Conservation (phyloP, 2,329 filamentous ascomycete genomes). For the Chrysoporthe cubensis region DNA sequence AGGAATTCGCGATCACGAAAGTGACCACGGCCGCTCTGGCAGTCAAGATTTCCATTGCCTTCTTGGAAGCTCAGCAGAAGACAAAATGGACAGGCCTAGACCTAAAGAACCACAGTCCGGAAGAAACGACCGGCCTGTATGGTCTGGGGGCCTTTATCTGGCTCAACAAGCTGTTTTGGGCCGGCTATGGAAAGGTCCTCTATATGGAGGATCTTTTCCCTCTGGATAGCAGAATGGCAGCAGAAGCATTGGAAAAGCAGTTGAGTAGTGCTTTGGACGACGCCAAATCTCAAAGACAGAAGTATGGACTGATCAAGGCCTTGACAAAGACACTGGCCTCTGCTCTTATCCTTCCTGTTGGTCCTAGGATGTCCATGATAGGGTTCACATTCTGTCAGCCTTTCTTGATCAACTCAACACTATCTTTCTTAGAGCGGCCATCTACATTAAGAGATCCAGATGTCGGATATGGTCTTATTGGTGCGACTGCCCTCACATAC, state of each 20-base stretch:
- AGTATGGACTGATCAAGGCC: conserved; percentile 37
- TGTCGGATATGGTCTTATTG: conserved; percentile 41
- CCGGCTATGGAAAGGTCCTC: conserved; percentile 40
- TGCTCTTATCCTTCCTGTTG: conserved; percentile 41
- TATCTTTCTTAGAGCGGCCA: conserved; percentile 39
- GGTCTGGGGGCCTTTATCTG: conserved; percentile 38
- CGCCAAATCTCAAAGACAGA: conserved; percentile 26
- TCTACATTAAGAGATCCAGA: conserved; percentile 28
- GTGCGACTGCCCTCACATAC: conserved; percentile 38
- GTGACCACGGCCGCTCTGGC: conserved; percentile 29
- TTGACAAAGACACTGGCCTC: conserved; percentile 38
- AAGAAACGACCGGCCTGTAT: conserved; percentile 39
- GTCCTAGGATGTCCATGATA: conserved; percentile 43
- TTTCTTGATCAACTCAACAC: conserved; percentile 45
- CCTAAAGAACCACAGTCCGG: conserved; percentile 43
- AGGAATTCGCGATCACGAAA: conserved; percentile 28
- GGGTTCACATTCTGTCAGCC: conserved; percentile 49
- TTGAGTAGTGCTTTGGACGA: conserved; percentile 26
- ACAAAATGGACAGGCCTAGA: conserved; percentile 44
- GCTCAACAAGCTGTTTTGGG: conserved; percentile 38
- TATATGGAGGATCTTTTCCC: conserved; percentile 39
- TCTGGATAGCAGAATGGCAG: conserved; percentile 33
- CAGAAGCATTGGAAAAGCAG: conserved; percentile 29
- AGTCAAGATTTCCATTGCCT: conserved; percentile 40
- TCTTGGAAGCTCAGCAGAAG: conserved; percentile 46